These are phyloP conservation scores for Vaccinium vitisidaea DNA, from an alignment of 148 eudicot genomes.

Conservation along the genomic window DNA sequence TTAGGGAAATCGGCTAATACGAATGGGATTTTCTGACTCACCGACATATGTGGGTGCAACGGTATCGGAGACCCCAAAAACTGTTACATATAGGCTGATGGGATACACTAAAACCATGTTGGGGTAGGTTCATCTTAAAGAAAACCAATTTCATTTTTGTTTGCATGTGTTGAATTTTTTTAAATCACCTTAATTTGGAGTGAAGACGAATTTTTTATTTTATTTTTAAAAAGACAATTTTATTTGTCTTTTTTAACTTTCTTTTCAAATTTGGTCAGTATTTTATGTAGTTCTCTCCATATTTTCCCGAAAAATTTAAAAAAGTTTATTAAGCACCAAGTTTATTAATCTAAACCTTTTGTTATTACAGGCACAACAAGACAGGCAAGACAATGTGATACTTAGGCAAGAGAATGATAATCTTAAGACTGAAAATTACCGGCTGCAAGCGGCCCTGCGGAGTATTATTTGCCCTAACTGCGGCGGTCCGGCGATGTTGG, in stretches of 20 bases:
- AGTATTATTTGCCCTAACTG: constrained; percentile 78
- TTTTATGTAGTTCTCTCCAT: too few relatives aligned
- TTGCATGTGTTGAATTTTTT: not conserved
- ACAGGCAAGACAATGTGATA: constrained; percentile 71
- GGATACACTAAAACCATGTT: too few relatives aligned
- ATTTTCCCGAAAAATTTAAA: too few relatives aligned
- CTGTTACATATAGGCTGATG: too few relatives aligned
- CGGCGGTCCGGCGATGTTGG: constrained; percentile 77
- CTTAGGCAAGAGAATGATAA: constrained; percentile 85
- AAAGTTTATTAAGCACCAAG: too few relatives aligned
- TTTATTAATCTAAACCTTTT: not conserved
- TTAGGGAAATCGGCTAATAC: too few relatives aligned
- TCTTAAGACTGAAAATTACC: constrained; percentile 75
- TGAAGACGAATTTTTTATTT: too few relatives aligned
- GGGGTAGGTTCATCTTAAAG: not conserved
- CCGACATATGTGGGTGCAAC: too few relatives aligned
- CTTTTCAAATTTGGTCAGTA: not conserved
- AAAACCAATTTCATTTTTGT: not conserved
- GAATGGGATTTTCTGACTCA: too few relatives aligned
- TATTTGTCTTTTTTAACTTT: not conserved
- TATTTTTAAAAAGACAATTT: not conserved
- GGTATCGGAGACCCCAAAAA: too few relatives aligned
- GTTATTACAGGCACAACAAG: constrained; percentile 80
- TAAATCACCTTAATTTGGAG: not conserved
- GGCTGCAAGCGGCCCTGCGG: constrained; percentile 70